Evolutionary conservation across 2,329 filamentous ascomycete genomes (phyloP).

Genomic region (Xylaria sp.): DNA sequence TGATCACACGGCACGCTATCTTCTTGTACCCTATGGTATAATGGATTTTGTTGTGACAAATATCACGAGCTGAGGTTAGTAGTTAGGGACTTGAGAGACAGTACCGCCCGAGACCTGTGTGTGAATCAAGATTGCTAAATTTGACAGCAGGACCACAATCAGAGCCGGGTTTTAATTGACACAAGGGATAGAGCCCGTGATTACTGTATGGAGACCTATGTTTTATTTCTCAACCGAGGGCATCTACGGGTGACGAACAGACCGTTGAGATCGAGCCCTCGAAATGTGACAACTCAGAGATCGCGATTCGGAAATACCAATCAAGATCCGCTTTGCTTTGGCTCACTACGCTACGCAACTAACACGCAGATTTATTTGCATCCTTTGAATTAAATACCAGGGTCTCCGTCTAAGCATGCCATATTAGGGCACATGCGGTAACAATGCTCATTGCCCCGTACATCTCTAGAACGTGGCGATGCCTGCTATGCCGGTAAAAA

Average conservation of each 20-base stretch:
- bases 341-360: conserved; percentile 19
- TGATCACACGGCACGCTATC: conserved; percentile 32
- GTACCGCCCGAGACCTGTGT: conserved; percentile 35
- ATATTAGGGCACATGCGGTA: conserved; percentile 28
- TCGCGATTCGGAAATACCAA: conserved; percentile 35
- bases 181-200: conserved; percentile 37
- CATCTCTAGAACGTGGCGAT: conserved; percentile 44
- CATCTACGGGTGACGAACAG: neutral
- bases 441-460: conserved; percentile 36
- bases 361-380: conserved; percentile 23
- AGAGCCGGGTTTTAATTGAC: conserved; percentile 30
- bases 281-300: conserved; percentile 24
- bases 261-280: conserved; percentile 10
- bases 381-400: conserved; percentile 26
- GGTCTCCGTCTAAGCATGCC: conserved; percentile 24
- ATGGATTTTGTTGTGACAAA: conserved; percentile 35
- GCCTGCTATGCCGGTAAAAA: conserved; percentile 49
- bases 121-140: conserved; percentile 41
- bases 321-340: conserved; percentile 24
- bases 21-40: conserved; percentile 27
- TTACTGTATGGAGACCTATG: conserved; percentile 44
- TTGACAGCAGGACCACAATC: conserved; percentile 38
- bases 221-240: conserved; percentile 35
- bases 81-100: conserved; percentile 24
- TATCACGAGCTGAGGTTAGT: conserved; percentile 37